Percentiles rank a stretch among this genome's conserved stretches.
phyloP scores from a whole-genome alignment of 305 asterid species.

The Solanum chacoense region DNA sequence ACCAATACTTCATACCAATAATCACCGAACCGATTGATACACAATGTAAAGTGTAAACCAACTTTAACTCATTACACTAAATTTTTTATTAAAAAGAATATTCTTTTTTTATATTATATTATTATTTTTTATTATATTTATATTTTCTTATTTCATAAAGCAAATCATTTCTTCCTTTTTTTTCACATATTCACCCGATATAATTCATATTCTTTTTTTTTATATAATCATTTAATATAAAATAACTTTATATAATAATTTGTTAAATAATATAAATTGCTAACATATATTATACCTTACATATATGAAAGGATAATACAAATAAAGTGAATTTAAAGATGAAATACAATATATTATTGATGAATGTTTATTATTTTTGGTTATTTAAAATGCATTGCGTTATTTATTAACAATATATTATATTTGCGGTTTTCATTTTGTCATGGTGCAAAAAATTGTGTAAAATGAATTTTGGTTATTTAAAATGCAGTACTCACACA shows the following conservation, averaged over 20 bases:
- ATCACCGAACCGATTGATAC: background rate
- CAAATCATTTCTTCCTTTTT: background rate
- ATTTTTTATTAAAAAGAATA: background rate
- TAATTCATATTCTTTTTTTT: background rate
- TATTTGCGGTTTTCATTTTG: background rate
- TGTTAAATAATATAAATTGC: background rate
- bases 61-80: background rate
- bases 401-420: background rate
- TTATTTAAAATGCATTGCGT: background rate
- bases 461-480: background rate
- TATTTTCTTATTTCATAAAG: too few relatives aligned
- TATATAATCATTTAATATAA: too few relatives aligned
- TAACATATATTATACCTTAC: too few relatives aligned
- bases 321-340: background rate
- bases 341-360: background rate
- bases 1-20: too few relatives aligned
- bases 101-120: too few relatives aligned
- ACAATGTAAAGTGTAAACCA: background rate
- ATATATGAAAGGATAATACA: background rate
- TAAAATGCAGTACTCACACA: background rate
- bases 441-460: background rate
- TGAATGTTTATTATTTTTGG: too few relatives aligned
- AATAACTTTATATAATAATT: too few relatives aligned
- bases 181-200: background rate
- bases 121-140: too few relatives aligned